Evolutionary conservation across 2,329 filamentous ascomycete species (phyloP).

Genomic region (Helotiales sp.): DNA sequence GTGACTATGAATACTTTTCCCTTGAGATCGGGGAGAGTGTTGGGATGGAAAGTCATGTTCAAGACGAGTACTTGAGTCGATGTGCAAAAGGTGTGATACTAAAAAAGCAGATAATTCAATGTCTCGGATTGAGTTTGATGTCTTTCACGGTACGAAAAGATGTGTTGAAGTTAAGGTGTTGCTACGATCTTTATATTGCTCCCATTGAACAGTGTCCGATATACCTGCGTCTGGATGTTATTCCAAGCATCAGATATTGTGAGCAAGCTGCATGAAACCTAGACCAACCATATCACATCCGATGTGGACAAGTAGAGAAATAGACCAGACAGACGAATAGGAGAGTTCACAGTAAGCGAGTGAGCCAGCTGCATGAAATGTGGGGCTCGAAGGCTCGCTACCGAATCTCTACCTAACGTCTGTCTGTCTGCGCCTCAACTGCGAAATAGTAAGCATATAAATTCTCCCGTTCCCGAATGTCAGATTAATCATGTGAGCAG

Average conservation of each 20-base stretch:
- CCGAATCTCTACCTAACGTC: constrained; percentile 22
- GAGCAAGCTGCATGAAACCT: constrained; percentile 13
- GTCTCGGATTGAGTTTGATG: constrained; percentile 20
- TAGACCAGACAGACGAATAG: neutral
- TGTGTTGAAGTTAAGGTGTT: constrained; percentile 8
- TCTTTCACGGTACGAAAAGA: constrained; percentile 24
- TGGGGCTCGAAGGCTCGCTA: constrained; percentile 12
- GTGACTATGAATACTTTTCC: constrained; percentile 33
- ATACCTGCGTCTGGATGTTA: neutral
- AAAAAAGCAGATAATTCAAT: constrained; percentile 15
- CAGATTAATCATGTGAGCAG: constrained; percentile 20
- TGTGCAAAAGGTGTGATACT: constrained; percentile 15
- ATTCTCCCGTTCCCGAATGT: constrained; percentile 10
- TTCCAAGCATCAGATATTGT: constrained; percentile 1
- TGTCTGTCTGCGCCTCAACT: neutral
- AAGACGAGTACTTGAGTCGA: constrained; percentile 4
- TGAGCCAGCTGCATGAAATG: constrained; percentile 22
- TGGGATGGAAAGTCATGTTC: constrained; percentile 25
- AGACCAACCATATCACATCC: too few species aligned
- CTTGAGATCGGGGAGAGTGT: constrained; percentile 22
- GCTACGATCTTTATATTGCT: constrained; percentile 29
- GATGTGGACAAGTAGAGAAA: too few species aligned
- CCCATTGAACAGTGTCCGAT: constrained; percentile 13
- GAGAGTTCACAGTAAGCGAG: constrained; percentile 14
- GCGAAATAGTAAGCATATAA: constrained; percentile 4